Conservation (phyloP, 2,329 filamentous ascomycete species). For the Aschersonia sp. region DNA sequence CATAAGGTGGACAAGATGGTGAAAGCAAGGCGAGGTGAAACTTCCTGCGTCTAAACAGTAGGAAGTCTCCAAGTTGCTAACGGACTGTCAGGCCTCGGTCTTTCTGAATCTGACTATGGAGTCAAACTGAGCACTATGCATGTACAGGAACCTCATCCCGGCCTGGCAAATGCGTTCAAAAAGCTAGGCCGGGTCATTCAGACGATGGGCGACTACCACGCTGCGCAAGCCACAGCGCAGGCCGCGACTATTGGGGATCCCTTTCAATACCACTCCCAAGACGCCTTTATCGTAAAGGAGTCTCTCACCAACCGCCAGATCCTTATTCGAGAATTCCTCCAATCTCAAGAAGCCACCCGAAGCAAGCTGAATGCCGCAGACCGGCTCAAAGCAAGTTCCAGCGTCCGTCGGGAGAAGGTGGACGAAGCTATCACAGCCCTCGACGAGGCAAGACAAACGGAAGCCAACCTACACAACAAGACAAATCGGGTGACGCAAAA, state of each 20-base stretch:
- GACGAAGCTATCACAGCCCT: conserved; percentile 90
- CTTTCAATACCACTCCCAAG: conserved; percentile 84
- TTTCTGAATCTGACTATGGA: conserved; percentile 86
- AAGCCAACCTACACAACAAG: conserved; percentile 70
- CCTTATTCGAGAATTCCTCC: conserved; percentile 78
- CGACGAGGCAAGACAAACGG: conserved; percentile 72
- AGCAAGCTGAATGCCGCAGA: conserved; percentile 77
- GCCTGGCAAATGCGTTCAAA: conserved; percentile 78
- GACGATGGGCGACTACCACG: conserved; percentile 86
- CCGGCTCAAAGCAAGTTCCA: conserved; percentile 72
- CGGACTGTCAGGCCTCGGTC: conserved; percentile 56
- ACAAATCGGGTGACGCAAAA: conserved; percentile 82
- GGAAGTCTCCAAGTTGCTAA: conserved; percentile 5
- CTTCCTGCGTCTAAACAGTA: too few relatives aligned
- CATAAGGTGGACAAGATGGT: conserved; percentile 94
- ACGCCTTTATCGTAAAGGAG: conserved; percentile 96
- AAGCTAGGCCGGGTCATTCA: conserved; percentile 92
- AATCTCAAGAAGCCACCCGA: conserved; percentile 75
- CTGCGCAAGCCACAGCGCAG: conserved; percentile 90
- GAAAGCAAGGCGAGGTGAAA: conserved; percentile 69
- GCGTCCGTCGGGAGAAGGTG: conserved; percentile 85
- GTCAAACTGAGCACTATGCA: conserved; percentile 78
- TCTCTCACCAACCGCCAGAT: conserved; percentile 96
- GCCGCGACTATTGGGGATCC: conserved; percentile 89
- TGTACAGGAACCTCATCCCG: conserved; percentile 78